These are phyloP conservation scores for Colletotrichum acutatum DNA, from an alignment of 2,329 filamentous ascomycete genomes.

Conservation along the genomic window DNA sequence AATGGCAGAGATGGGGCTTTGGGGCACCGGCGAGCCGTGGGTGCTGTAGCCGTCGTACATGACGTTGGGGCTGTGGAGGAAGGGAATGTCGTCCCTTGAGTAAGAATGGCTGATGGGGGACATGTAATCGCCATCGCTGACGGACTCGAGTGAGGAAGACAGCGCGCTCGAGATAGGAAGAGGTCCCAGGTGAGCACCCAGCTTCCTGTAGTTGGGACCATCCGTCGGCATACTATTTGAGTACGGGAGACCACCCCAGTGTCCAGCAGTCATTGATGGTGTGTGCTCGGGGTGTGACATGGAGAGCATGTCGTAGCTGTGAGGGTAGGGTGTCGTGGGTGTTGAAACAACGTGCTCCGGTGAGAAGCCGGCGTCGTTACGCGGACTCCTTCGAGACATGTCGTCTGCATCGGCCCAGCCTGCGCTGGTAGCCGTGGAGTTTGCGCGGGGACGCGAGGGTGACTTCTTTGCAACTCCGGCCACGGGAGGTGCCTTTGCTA, in stretches of 20 bases:
- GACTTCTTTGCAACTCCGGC: constrained; percentile 61
- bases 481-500: constrained; percentile 70
- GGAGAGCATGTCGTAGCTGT: constrained; percentile 61
- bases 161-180: constrained; percentile 61
- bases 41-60: constrained; percentile 68
- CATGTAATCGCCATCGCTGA: constrained; percentile 72
- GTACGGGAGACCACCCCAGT: constrained; percentile 61
- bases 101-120: constrained; percentile 69
- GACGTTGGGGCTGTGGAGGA: constrained; percentile 61
- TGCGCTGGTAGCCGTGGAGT: constrained; percentile 52
- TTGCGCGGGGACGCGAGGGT: constrained; percentile 55
- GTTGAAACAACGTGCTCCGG: constrained; percentile 55
- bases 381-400: constrained; percentile 44
- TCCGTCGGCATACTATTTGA: constrained; percentile 53
- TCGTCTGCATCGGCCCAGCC: constrained; percentile 54
- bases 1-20: constrained; percentile 65
- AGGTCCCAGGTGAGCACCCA: constrained; percentile 49
- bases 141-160: constrained; percentile 66
- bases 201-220: constrained; percentile 57
- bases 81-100: constrained; percentile 63
- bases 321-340: constrained; percentile 52
- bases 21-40: constrained; percentile 64
- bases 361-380: constrained; percentile 50
- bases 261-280: constrained; percentile 49
- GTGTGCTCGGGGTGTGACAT: constrained; percentile 60